Percentiles rank a stretch among this genome's conserved stretches.
Evolutionary conservation across 1,284 basidiomycete genomes (phyloP).

Genomic region (Xerocomus nothofagi): DNA sequence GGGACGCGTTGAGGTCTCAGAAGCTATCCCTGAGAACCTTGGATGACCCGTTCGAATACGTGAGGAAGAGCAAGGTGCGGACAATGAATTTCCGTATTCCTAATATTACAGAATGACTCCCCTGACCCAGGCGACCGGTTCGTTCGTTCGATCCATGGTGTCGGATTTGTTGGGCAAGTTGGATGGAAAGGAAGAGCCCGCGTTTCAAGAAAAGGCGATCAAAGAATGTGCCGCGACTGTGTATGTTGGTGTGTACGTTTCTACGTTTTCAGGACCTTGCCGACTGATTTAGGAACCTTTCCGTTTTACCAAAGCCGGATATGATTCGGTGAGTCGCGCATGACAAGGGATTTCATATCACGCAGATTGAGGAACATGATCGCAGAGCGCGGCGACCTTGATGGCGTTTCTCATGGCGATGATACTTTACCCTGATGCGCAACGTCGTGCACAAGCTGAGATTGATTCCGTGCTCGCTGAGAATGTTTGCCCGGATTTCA

Average conservation of each 20-base stretch:
- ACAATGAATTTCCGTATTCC: neutral
- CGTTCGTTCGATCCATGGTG: slow-evolving; percentile 33
- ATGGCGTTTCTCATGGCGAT: slow-evolving; percentile 31
- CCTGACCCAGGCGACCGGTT: slow-evolving; percentile 24
- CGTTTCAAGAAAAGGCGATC: slow-evolving; percentile 24
- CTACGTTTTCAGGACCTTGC: neutral
- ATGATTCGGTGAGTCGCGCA: slow-evolving; percentile 25
- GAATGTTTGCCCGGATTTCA: slow-evolving; percentile 25
- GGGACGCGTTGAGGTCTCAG: slow-evolving; percentile 26
- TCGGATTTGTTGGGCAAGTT: slow-evolving; percentile 27
- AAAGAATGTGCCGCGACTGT: slow-evolving; percentile 35
- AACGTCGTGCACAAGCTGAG: slow-evolving; percentile 33
- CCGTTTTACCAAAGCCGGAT: slow-evolving; percentile 22
- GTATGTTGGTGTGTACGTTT: slow-evolving; percentile 24
- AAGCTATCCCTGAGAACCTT: slow-evolving; percentile 26
- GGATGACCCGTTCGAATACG: slow-evolving; percentile 32
- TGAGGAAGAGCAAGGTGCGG: slow-evolving; percentile 29
- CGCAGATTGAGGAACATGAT: neutral
- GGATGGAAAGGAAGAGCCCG: slow-evolving; percentile 16
- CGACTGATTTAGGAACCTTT: neutral
- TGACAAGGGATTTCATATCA: neutral
- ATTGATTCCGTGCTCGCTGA: slow-evolving; percentile 28
- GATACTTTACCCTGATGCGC: slow-evolving; percentile 33
- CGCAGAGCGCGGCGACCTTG: slow-evolving; percentile 30
- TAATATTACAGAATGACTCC: slow-evolving; percentile 1